Evolutionary conservation across 2,329 filamentous ascomycete species (phyloP).

Genomic region (Trichoderma atroviride): DNA sequence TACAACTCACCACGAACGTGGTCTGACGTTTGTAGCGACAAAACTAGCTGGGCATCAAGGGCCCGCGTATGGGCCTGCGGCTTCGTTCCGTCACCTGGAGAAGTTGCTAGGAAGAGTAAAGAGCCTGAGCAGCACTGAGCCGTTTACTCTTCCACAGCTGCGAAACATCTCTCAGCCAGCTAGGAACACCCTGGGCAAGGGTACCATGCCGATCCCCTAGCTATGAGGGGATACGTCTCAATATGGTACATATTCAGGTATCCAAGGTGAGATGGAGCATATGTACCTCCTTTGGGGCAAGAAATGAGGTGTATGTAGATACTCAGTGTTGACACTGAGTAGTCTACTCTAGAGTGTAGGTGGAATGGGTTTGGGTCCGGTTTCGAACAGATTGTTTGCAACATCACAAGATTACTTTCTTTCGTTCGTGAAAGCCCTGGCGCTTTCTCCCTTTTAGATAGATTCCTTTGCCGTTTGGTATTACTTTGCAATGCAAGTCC

Average conservation of each 20-base stretch:
- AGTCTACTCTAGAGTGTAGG: too few species aligned
- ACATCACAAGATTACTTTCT: too few species aligned
- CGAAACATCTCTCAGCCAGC: slow-evolving; percentile 29
- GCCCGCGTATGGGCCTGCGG: slow-evolving; percentile 68
- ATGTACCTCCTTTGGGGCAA: not conserved
- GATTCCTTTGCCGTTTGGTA: too few species aligned
- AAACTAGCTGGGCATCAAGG: slow-evolving; percentile 68
- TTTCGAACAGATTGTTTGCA: too few species aligned
- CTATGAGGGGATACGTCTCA: not conserved
- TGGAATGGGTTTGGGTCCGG: too few species aligned
- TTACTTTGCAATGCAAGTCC: too few species aligned
- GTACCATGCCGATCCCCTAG: slow-evolving; percentile 31
- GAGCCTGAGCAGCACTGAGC: slow-evolving; percentile 48
- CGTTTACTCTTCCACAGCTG: slow-evolving; percentile 40
- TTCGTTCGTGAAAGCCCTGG: too few species aligned
- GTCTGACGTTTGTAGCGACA: slow-evolving; percentile 70
- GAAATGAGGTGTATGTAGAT: not conserved
- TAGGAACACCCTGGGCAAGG: slow-evolving; percentile 31
- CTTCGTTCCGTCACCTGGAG: slow-evolving; percentile 73
- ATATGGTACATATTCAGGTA: not conserved
- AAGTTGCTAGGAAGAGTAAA: slow-evolving; percentile 72
- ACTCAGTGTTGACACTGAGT: too few species aligned
- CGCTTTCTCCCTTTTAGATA: too few species aligned
- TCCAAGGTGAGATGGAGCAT: not conserved
- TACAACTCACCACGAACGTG: slow-evolving; percentile 70